Percentiles rank a stretch among this genome's conserved stretches.
phyloP scores from a whole-genome alignment of 2,329 filamentous ascomycete species.

The Microcyclospora tardicrescens region DNA sequence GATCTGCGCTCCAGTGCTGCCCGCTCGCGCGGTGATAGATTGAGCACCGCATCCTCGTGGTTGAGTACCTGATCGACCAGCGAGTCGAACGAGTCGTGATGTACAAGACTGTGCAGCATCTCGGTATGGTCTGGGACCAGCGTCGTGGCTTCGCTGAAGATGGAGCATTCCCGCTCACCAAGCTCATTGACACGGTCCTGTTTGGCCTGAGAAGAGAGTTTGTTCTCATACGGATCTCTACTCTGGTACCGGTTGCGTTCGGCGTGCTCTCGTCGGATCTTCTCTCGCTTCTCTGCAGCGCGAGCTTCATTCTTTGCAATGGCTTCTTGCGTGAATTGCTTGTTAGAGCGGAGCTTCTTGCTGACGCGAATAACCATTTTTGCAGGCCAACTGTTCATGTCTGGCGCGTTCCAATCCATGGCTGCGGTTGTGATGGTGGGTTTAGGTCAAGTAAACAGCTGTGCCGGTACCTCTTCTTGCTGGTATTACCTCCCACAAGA shows the following conservation, averaged over 20 bases:
- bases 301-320: slow-evolving; percentile 16
- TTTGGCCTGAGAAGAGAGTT: neutral
- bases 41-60: slow-evolving; percentile 3
- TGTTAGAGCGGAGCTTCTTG: slow-evolving; percentile 17
- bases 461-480: too few species aligned
- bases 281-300: slow-evolving; percentile 7
- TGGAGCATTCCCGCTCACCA: slow-evolving; percentile 21
- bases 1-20: slow-evolving; percentile 1
- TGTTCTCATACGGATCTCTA: neutral
- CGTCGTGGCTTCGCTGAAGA: slow-evolving; percentile 15
- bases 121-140: slow-evolving; percentile 22
- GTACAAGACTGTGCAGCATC: slow-evolving; percentile 26
- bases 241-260: slow-evolving; percentile 9
- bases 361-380: slow-evolving; percentile 17
- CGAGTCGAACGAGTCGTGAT: slow-evolving; percentile 24
- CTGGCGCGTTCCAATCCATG: slow-evolving; percentile 18
- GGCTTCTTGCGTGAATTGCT: slow-evolving; percentile 14
- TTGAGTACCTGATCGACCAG: slow-evolving; percentile 15
- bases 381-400: slow-evolving; percentile 16
- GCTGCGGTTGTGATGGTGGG: neutral
- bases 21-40: slow-evolving; percentile 6
- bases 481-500: too few species aligned
- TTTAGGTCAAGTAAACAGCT: too few species aligned
- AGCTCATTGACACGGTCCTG: slow-evolving; percentile 18
- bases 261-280: slow-evolving; percentile 7